Base-by-base conservation (phyloP, 2,329 filamentous ascomycete species). In the Phaeosphaeriaceae sp. region DNA sequence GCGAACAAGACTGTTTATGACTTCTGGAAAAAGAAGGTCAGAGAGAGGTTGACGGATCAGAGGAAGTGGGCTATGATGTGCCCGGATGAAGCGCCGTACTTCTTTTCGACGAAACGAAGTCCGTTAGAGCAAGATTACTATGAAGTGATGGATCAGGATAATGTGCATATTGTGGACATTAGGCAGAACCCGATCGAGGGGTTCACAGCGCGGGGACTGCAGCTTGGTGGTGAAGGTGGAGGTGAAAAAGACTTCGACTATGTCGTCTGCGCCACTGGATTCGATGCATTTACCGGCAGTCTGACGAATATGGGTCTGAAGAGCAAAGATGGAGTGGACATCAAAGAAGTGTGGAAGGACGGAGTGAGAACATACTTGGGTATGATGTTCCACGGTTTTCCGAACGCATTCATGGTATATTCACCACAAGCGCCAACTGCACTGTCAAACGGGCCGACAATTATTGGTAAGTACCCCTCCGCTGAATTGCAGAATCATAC, bases 211-310 rank as follows among this genome's bases (percentile, higher is more conserved):
- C 77, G 79, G n/a, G 81, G 85, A 15, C 72, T 86, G 49, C 72
- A 82, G 68, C 75, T 86, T 31, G 76, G 75, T 1, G 80, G 80
- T 3, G 68, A 71, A 33, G 84, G 83, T n/a, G 68, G 80, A 36
- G 71, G 82, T n/a, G 31, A 36, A 11, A 69, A 84, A 51, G 77
- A 83, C 33, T 80, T 85, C 15, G 86, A 88, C 65, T 79, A 80
- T 13, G 81, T 88, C 21, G 78, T 88, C 48, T 66, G 79, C 51
- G 79, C 71, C 21, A 81, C 74, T 0, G 80, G 80, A 0, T 82
- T 82, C 53, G 79, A 82, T 53, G 71, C 76, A 1, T 73, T 78
- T 54, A 73, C 69, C 1, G 79, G 79, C 9, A 54, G 49, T 1
- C 54, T 80, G 48, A 73, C 69, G 15, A 75, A 60, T 20, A 74